Conservation (phyloP, 139 green algal genomes). For the Chlorella sp. region DNA sequence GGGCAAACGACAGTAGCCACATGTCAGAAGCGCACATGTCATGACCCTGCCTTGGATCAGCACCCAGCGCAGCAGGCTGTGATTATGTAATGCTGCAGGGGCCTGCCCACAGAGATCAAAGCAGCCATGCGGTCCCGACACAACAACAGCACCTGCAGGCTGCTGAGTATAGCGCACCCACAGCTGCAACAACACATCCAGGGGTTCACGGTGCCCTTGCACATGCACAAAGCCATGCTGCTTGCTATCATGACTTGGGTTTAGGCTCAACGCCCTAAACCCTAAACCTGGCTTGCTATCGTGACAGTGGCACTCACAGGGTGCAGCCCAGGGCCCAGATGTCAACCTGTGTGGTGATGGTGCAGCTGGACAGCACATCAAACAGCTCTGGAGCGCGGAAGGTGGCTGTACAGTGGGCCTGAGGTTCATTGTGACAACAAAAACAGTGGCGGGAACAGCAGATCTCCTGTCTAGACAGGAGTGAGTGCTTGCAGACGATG, state of each 20-base stretch:
- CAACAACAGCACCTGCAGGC: no score
- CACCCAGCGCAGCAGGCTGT: no score
- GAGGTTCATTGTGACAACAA: not conserved
- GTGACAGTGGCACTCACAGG: constrained; percentile 71
- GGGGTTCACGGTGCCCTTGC: no score
- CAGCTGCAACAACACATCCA: no score
- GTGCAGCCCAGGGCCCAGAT: constrained; percentile 84
- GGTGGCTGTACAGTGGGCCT: constrained; percentile 70
- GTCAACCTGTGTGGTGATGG: constrained; percentile 59
- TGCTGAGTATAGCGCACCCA: no score
- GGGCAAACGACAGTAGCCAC: not conserved
- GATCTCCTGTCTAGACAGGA: not conserved
- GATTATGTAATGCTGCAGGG: no score
- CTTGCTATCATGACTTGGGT: not conserved
- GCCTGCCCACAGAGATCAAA: no score
- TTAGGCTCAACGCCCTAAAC: not conserved
- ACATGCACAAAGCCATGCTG: not conserved
- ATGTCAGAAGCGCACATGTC: not conserved
- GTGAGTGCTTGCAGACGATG: not conserved
- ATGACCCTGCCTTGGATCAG: not conserved
- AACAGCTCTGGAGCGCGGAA: constrained; percentile 91
- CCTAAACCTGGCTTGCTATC: constrained; percentile 55
- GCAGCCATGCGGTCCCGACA: no score
- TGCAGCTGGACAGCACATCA: constrained; percentile 63
- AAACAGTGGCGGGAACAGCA: not conserved